Conservation (phyloP, 805 yeast genomes). For the Candida chilensis region DNA sequence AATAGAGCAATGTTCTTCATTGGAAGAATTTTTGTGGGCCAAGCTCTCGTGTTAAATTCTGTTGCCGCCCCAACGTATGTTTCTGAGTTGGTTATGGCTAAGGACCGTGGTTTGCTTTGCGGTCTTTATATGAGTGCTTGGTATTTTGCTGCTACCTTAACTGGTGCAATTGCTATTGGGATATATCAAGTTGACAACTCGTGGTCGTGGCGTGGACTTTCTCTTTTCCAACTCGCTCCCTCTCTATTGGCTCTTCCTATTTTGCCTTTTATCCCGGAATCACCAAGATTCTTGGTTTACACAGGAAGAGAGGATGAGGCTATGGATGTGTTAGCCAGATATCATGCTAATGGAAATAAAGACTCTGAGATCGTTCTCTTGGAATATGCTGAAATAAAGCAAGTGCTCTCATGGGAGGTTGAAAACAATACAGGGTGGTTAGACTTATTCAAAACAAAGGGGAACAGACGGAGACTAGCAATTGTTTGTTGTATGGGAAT, state of each 20-base stretch:
- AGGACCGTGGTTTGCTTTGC: slow-evolving; percentile 18
- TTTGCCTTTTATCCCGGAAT: slow-evolving; percentile 15
- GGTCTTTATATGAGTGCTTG: slow-evolving; percentile 16
- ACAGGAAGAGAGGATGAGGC: slow-evolving; percentile 15
- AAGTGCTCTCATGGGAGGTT: slow-evolving; percentile 9
- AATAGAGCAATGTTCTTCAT: slow-evolving; percentile 24
- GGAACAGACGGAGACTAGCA: slow-evolving; percentile 12
- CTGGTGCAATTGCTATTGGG: slow-evolving; percentile 16
- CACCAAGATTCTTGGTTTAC: slow-evolving; percentile 18
- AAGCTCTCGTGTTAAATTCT: slow-evolving; percentile 18
- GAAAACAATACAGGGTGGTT: slow-evolving; percentile 11
- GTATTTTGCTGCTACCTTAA: slow-evolving; percentile 15
- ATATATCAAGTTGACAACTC: slow-evolving; percentile 10
- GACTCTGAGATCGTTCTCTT: slow-evolving; percentile 7
- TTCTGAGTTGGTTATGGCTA: slow-evolving; percentile 19
- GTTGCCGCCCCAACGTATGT: slow-evolving; percentile 22
- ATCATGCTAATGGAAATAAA: slow-evolving; percentile 11
- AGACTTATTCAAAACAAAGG: slow-evolving; percentile 9
- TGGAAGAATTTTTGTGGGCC: slow-evolving; percentile 23
- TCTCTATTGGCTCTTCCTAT: slow-evolving; percentile 9
- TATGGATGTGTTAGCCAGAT: slow-evolving; percentile 9
- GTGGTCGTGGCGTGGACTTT: slow-evolving; percentile 20
- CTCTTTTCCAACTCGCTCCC: slow-evolving; percentile 14
- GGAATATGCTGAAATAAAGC: slow-evolving; percentile 12
- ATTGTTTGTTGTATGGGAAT: slow-evolving; percentile 15